A percentile compares a stretch with the other conserved stretches of the same genome.
These are phyloP conservation scores for Podospora bellae-mahoneyi DNA, from an alignment of 495 filamentous ascomycete genomes.

Conservation along the genomic window DNA sequence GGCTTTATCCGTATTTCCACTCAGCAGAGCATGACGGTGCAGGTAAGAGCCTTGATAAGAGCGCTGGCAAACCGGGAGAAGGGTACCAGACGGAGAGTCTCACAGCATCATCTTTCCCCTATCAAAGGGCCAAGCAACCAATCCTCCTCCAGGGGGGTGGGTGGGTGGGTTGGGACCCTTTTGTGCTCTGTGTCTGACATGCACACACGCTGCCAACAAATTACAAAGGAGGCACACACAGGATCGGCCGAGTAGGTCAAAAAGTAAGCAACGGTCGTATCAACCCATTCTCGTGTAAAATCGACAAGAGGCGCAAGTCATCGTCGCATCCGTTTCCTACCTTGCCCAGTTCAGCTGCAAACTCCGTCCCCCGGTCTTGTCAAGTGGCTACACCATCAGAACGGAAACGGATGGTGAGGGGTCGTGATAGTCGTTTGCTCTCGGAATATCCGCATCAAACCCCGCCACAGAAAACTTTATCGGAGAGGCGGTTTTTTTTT, in stretches of 20 bases:
- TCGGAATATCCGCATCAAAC: neutral
- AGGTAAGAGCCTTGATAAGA: neutral
- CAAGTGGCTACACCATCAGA: neutral
- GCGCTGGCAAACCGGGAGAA: neutral
- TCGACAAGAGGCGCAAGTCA: neutral
- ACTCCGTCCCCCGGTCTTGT: neutral
- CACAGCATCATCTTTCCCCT: neutral
- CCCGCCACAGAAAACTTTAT: neutral
- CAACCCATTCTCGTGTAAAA: neutral
- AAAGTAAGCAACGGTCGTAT: neutral
- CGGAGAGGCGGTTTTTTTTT: neutral
- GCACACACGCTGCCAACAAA: neutral
- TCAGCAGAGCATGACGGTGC: neutral
- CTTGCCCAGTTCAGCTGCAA: neutral
- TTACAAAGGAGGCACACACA: neutral
- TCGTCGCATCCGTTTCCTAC: neutral
- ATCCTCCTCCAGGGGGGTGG: neutral
- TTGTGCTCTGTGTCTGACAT: neutral
- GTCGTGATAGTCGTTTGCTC: neutral
- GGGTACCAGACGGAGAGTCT: neutral
- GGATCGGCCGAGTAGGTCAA: neutral
- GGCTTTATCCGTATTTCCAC: neutral
- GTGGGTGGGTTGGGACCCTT: neutral
- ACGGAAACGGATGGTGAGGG: neutral
- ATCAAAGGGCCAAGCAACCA: no score